Conservation (phyloP, 2,329 filamentous ascomycete species). For the Lecanicillium sp. region DNA sequence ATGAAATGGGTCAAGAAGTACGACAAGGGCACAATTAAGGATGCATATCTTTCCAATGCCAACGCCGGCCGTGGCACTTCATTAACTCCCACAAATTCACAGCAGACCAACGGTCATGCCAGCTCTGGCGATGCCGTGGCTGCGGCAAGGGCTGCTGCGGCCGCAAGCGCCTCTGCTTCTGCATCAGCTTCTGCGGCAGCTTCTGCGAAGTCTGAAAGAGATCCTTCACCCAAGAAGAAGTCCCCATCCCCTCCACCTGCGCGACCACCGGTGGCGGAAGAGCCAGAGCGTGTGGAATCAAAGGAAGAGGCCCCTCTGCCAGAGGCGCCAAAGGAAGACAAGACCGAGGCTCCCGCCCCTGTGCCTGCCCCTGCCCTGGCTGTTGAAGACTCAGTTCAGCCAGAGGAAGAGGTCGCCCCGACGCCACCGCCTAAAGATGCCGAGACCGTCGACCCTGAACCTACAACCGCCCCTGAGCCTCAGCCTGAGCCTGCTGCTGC, state of each 20-base stretch:
- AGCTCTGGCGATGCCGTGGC: constrained; percentile 5
- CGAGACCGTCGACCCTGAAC: constrained; percentile 1
- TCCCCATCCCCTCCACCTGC: not conserved
- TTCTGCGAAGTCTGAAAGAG: constrained; percentile 20
- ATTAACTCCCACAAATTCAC: constrained; percentile 26
- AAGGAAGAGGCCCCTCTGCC: not conserved
- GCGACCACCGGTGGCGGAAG: constrained; percentile 1
- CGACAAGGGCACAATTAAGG: constrained; percentile 78
- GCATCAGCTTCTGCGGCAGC: constrained; percentile 15
- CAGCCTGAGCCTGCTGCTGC: constrained; percentile 10
- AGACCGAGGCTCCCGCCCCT: not conserved
- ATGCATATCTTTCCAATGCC: constrained; percentile 73
- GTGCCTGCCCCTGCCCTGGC: not conserved
- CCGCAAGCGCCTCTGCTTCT: constrained; percentile 27
- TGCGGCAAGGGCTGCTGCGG: not conserved
- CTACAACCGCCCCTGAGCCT: constrained; percentile 1
- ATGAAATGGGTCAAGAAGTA: constrained; percentile 97
- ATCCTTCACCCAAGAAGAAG: constrained; percentile 15
- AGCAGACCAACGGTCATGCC: constrained; percentile 18
- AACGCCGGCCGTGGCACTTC: constrained; percentile 60
- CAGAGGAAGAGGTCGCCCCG: not conserved
- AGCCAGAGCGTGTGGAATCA: not conserved
- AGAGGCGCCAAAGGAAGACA: not conserved
- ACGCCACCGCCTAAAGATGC: not conserved
- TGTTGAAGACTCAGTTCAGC: not conserved